Conservation (phyloP, 176 grass and related monocot genomes). For the Lolium rigidum region DNA sequence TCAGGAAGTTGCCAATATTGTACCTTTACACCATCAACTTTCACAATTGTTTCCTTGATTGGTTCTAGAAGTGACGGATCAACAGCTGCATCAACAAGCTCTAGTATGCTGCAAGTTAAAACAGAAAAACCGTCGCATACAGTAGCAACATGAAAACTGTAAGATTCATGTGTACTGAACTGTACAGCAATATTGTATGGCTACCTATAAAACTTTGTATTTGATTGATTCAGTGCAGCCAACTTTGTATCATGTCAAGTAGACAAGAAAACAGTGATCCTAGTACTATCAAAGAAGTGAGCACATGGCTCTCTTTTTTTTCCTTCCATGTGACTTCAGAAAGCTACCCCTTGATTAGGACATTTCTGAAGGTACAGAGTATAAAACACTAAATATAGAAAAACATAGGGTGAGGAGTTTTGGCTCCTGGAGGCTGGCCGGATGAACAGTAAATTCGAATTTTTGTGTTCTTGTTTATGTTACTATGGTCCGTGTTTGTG, state of each 20-base stretch:
- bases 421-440: too few species aligned
- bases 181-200: not conserved
- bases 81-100: constrained; percentile 91
- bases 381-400: constrained; percentile 10
- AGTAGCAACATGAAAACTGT: constrained; percentile 25
- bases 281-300: constrained; percentile 9
- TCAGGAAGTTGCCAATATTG: constrained; percentile 28
- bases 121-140: constrained; percentile 4
- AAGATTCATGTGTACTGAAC: constrained; percentile 28
- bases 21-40: constrained; percentile 97
- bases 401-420: too few species aligned
- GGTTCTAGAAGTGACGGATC: constrained; percentile 71
- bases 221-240: not conserved
- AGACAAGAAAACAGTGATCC: not conserved
- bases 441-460: too few species aligned
- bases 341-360: constrained; percentile 24
- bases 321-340: not conserved
- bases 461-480: too few species aligned
- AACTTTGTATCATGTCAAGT: constrained; percentile 14
- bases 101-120: constrained; percentile 66
- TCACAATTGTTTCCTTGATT: constrained; percentile 85
- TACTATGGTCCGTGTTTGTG: too few species aligned
- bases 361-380: not conserved
- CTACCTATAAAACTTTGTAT: not conserved
- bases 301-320: not conserved